A percentile compares a stretch with the other conserved stretches of the same genome.
Conservation (phyloP, 352 stramenopile genomes). For the Phytopythium oedochilum region DNA sequence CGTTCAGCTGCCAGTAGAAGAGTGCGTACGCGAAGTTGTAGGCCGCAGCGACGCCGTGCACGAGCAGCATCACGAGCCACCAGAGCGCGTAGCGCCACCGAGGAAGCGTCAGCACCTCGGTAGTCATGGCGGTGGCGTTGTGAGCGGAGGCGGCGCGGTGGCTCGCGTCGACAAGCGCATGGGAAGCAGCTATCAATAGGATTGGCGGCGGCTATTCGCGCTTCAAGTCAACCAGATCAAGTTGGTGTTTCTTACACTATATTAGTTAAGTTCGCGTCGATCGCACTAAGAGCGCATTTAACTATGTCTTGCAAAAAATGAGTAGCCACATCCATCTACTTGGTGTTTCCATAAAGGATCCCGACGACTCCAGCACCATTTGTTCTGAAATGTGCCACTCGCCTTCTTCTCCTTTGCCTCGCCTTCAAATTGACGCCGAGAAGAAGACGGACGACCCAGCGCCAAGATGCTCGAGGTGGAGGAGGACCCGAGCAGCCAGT, state of each 20-base stretch:
- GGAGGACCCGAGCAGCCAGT: conserved; percentile 80
- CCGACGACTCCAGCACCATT: too few species aligned
- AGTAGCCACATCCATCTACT: too few species aligned
- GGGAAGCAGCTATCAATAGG: background rate
- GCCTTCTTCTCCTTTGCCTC: conserved; percentile 14
- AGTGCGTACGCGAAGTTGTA: conserved; percentile 20
- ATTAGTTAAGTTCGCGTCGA: too few species aligned
- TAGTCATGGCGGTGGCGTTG: background rate
- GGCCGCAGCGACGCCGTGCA: conserved; percentile 9
- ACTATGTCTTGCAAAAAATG: too few species aligned
- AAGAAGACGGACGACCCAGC: conserved; percentile 7
- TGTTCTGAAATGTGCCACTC: too few species aligned
- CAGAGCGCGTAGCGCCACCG: conserved; percentile 12
- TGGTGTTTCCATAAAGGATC: too few species aligned
- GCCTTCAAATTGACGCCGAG: background rate
- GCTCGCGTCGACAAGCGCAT: too few species aligned
- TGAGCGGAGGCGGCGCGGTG: too few species aligned
- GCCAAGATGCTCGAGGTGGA: conserved; percentile 48
- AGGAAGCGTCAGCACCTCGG: background rate
- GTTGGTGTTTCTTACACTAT: too few species aligned
- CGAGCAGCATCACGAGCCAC: conserved; percentile 13
- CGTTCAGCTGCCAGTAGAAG: conserved; percentile 15
- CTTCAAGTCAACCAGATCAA: too few species aligned
- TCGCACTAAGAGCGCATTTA: too few species aligned
- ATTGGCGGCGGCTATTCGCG: background rate